Evolutionary conservation across 1,284 basidiomycete species (phyloP).

Genomic region (Ustilago tritici): DNA sequence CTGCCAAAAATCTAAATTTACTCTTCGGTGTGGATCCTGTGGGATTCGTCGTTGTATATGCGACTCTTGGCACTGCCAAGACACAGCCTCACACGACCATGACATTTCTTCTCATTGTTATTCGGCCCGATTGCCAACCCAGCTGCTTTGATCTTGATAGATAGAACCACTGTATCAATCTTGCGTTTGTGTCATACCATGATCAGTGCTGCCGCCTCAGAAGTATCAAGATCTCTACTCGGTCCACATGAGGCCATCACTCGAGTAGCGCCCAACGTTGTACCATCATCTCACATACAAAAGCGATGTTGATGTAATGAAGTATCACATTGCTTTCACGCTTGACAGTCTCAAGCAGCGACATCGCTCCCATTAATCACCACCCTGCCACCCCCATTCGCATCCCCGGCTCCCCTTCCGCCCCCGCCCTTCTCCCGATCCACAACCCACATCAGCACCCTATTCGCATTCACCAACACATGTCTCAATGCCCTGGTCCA

Average conservation of each 20-base stretch:
- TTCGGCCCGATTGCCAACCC: not conserved
- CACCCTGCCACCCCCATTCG: not conserved
- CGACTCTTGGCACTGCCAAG: not conserved
- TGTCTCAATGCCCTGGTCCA: constrained; percentile 95
- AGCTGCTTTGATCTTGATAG: not conserved
- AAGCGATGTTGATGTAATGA: not conserved
- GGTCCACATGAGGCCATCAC: too few species aligned
- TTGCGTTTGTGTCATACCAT: not conserved
- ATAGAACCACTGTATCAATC: too few species aligned
- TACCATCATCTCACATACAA: too few species aligned
- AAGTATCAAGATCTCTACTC: not conserved
- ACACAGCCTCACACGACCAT: constrained; percentile 23
- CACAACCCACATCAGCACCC: constrained; percentile 46
- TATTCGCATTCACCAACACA: constrained; percentile 77
- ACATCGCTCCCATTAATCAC: constrained; percentile 25
- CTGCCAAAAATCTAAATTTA: not conserved
- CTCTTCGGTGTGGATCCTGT: not conserved
- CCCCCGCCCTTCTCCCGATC: constrained; percentile 23
- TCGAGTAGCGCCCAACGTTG: too few species aligned
- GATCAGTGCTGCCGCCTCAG: not conserved
- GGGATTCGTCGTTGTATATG: not conserved
- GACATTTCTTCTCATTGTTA: not conserved
- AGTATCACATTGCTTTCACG: not conserved
- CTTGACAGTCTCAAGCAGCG: not conserved
- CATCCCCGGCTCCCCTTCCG: not conserved